phyloP scores from a whole-genome alignment of 1,139 yeast species.

The Candida frijolesensis region DNA sequence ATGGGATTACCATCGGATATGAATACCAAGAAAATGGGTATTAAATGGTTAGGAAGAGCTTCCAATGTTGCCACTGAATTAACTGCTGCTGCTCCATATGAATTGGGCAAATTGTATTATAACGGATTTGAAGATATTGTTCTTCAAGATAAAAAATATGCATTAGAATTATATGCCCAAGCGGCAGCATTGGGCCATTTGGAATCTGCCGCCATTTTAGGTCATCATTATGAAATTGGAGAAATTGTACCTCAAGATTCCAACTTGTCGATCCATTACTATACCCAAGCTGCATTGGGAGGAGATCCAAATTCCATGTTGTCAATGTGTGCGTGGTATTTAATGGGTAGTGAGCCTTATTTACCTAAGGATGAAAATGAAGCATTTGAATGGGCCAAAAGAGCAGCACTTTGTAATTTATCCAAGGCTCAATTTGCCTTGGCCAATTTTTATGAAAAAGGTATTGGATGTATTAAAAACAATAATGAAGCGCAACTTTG shows the following conservation, averaged over 20 bases:
- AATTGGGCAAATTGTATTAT: slow-evolving; percentile 82
- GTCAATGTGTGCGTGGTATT: slow-evolving; percentile 95
- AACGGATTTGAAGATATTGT: slow-evolving; percentile 86
- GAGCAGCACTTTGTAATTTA: slow-evolving; percentile 75
- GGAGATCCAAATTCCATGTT: slow-evolving; percentile 92
- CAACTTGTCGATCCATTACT: slow-evolving; percentile 86
- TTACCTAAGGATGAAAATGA: slow-evolving; percentile 79
- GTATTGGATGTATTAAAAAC: slow-evolving; percentile 78
- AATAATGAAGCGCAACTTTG: slow-evolving; percentile 63
- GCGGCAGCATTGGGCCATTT: slow-evolving; percentile 89
- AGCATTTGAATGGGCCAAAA: slow-evolving; percentile 92
- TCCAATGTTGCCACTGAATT: slow-evolving; percentile 81
- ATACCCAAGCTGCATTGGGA: slow-evolving; percentile 84
- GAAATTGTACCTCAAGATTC: slow-evolving; percentile 79
- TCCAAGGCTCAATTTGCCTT: slow-evolving; percentile 87
- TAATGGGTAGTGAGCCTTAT: slow-evolving; percentile 85
- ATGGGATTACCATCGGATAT: slow-evolving; percentile 78
- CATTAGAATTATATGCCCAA: slow-evolving; percentile 81
- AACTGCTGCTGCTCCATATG: slow-evolving; percentile 91
- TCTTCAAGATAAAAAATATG: slow-evolving; percentile 80
- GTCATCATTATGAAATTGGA: slow-evolving; percentile 85
- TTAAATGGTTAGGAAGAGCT: slow-evolving; percentile 91
- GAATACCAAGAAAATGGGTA: slow-evolving; percentile 79
- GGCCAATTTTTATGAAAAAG: slow-evolving; percentile 83
- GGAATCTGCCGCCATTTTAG: slow-evolving; percentile 78